Base-by-base conservation (phyloP, 2,329 filamentous ascomycete species). In the Penicillium oxalicum region DNA sequence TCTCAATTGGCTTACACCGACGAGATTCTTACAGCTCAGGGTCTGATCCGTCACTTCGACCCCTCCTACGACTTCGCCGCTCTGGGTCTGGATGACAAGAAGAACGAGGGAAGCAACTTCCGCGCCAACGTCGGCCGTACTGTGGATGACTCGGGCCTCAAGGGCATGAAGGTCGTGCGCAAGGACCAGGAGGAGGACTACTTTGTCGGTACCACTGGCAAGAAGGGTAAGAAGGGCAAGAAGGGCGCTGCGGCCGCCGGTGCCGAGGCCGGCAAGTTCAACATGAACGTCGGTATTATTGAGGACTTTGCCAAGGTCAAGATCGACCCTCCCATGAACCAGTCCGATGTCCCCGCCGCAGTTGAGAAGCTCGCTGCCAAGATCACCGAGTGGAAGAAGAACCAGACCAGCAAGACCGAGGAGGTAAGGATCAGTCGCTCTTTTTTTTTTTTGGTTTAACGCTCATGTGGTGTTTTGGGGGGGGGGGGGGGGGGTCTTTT, bases 351-450 rank as follows among this genome's bases (percentile, higher is more conserved):
- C 11, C 83, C 91, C 26, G 76, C 77, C 51, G 82, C 87, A 11
- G 75, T 88, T 40, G 90, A 96, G 77, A 91, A 95, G 77, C 81
- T 97, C 62, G 90, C 91, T 74, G 87, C 83, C 65, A 97, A 97
- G 81, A 79, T 97, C 45, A 83, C 83, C 28, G 79, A 86, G 71
- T 98, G 91, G 90, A 95, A 95, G 79, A 77, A 81, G 45, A 87
- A 95, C 73, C 93, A 97, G 77, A 82, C 86, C 49, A 78, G 81
- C 56, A 89, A 96, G 79, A 98, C 93, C 18, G 82, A 93, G 69
- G 86, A 88, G 75, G 93, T 95, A 74, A 77, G 85, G 74, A 57
- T 33, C 18, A 18, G 18, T 18, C 18, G 1, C 2, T 18, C 18
- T 18, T 18, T 18, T 2, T 18, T 18, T 18, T 18, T 18, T 18